Base-by-base conservation (phyloP, 2,329 filamentous ascomycete species). In the Xylariaceae sp. region DNA sequence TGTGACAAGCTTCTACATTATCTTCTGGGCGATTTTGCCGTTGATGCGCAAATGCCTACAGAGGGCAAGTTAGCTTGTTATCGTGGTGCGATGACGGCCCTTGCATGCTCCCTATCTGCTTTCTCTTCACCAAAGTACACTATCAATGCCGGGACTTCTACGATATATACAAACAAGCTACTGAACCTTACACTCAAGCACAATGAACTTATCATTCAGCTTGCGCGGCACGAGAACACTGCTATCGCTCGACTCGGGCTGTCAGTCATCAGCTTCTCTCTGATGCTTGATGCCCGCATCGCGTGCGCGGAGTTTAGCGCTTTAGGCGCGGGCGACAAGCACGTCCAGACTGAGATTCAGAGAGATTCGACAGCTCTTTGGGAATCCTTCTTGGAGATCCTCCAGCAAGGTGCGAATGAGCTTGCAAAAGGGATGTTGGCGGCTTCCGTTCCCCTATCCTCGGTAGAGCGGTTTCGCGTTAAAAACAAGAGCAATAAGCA, bases 1-100 rank as follows among this genome's bases (percentile, higher is more conserved):
- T 90, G 89, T 61, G 81, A 89, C 46, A 80, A 85, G n/a, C 69
- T 96, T 32, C 74, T 88, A 30, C 77, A 85, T 47, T 82, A 89
- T 40, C 74, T 95, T 9, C 78, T 96, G 32, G 76, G 80, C 41
- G 77, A 76, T 6, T 73, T 84, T 17, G 79, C 71, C 11, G 66
- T 79, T 45, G 73, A 78, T 26, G 59, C 68, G 1, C 63, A 58
- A 11, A 78, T 79, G 39, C 74, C 81, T 1, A 67, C 73, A 24
- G 69, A 74, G 37, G 79, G 81, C 4, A 73, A 78, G 51, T 70
- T 76, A 2, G 76, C 78, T 16, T 85, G 83, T 52, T 81, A 78
- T 47, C 72, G 77, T 37, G 78, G 81, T 40, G 85, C 83, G 0
- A 69, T 85, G n/a, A 72, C 76, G 39, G 73, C 78, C 12, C 64